Conservation (phyloP, 1,284 basidiomycete species). For the Moesziomyces sp. region DNA sequence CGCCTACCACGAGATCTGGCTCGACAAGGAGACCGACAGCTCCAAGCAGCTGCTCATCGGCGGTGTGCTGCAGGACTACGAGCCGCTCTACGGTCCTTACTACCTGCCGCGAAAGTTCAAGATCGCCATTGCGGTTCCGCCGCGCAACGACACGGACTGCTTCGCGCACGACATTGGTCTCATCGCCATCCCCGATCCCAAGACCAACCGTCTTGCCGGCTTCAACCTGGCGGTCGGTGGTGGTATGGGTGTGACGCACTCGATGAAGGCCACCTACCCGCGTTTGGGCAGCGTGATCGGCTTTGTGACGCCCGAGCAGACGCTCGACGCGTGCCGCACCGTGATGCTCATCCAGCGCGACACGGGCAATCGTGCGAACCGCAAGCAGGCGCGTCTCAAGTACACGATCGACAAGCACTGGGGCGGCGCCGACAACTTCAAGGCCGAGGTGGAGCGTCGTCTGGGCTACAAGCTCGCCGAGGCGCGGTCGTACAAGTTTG, state of each 20-base stretch:
- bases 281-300: constrained; percentile 87
- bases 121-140: constrained; percentile 94
- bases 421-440: constrained; percentile 75
- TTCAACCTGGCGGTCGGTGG: constrained; percentile 74
- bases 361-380: constrained; percentile 87
- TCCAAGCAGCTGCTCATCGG: constrained; percentile 82
- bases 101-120: constrained; percentile 99
- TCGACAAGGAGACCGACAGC: constrained; percentile 73
- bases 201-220: constrained; percentile 67
- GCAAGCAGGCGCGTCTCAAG: constrained; percentile 74
- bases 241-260: constrained; percentile 99
- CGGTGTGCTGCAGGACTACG: constrained; percentile 89
- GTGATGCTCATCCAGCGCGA: constrained; percentile 95
- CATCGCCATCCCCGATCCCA: constrained; percentile 84
- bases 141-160: constrained; percentile 94
- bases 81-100: constrained; percentile 95
- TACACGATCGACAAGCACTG: constrained; percentile 93
- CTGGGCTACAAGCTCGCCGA: constrained; percentile 80
- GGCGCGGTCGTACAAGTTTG: constrained; percentile 82
- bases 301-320: constrained; percentile 90
- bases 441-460: constrained; percentile 86
- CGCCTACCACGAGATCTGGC: constrained; percentile 99
- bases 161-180: constrained; percentile 96
- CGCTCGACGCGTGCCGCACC: constrained; percentile 85
- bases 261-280: constrained; percentile 98